Evolutionary conservation across 2,329 filamentous ascomycete genomes (phyloP).

Genomic region (Magnaporthiopsis incrustans): DNA sequence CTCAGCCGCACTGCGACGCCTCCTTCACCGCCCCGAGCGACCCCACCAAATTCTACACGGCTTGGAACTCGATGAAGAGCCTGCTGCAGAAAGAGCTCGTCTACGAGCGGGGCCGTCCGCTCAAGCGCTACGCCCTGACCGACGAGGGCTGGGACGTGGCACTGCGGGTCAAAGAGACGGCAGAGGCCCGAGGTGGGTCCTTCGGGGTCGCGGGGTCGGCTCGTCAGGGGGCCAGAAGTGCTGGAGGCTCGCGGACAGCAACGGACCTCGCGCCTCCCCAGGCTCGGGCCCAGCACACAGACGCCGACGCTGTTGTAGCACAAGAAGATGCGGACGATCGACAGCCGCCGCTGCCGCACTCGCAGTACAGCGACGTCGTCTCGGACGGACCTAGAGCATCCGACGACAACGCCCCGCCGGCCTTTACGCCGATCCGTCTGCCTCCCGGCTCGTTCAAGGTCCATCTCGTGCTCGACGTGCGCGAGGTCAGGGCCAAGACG

Average conservation of each 20-base stretch:
- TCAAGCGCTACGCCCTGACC: slow-evolving; percentile 61
- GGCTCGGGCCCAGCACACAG: no score
- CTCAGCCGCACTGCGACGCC: slow-evolving; percentile 64
- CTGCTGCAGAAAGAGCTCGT: slow-evolving; percentile 66
- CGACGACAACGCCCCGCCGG: slow-evolving; percentile 28
- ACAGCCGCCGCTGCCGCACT: slow-evolving; percentile 7
- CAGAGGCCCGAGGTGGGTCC: slow-evolving; percentile 8
- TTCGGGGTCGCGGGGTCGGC: neutral
- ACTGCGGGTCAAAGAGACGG: slow-evolving; percentile 48
- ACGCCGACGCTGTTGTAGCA: slow-evolving; percentile 2
- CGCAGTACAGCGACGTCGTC: slow-evolving; percentile 30
- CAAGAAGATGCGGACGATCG: slow-evolving; percentile 7
- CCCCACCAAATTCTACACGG: slow-evolving; percentile 64
- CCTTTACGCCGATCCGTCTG: slow-evolving; percentile 52
- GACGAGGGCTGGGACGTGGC: slow-evolving; percentile 74
- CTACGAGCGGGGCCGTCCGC: slow-evolving; percentile 59
- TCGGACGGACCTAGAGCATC: slow-evolving; percentile 26
- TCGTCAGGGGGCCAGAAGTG: neutral
- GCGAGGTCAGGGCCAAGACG: slow-evolving; percentile 64
- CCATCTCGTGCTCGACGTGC: slow-evolving; percentile 64
- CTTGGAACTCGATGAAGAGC: slow-evolving; percentile 78
- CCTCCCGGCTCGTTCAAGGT: slow-evolving; percentile 61
- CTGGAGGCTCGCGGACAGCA: no score
- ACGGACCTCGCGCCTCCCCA: no score
- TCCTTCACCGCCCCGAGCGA: slow-evolving; percentile 64